Evolutionary conservation across 192 early-diverging fungal genomes (phyloP).

Genomic region (Linnemannia elongata): DNA sequence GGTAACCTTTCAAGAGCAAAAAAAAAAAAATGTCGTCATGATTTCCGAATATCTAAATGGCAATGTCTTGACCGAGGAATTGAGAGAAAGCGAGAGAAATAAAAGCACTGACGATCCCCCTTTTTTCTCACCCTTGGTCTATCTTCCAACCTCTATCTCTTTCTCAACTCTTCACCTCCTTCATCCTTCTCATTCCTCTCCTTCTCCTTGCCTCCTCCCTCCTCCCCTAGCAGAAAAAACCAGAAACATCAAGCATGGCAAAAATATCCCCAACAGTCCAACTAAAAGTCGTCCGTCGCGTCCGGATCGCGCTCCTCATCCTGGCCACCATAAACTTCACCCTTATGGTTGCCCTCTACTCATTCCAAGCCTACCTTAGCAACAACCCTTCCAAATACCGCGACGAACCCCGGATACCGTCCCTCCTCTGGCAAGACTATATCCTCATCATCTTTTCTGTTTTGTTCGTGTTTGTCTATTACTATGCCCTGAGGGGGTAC

Average conservation of each 20-base stretch:
- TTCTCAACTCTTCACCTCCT: neutral
- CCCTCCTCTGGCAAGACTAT: neutral
- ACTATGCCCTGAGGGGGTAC: neutral
- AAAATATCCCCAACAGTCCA: neutral
- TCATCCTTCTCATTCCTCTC: neutral
- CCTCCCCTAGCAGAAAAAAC: neutral
- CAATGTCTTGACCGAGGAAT: neutral
- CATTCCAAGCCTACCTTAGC: neutral
- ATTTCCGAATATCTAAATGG: neutral
- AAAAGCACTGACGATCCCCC: neutral
- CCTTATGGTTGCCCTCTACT: neutral
- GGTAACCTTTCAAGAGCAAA: neutral
- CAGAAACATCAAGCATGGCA: neutral
- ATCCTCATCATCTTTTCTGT: neutral
- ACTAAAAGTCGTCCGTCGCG: neutral
- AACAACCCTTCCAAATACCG: neutral
- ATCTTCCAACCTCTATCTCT: neutral
- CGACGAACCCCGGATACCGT: neutral
- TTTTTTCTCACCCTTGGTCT: neutral
- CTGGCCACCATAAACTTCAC: neutral
- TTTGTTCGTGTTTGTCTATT: neutral
- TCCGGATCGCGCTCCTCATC: neutral
- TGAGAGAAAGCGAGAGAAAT: neutral
- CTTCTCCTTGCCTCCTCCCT: neutral
- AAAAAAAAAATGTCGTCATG: neutral